These are phyloP conservation scores for Umbelopsis vinacea DNA, from an alignment of 192 early-diverging fungal species.

Conservation along the genomic window DNA sequence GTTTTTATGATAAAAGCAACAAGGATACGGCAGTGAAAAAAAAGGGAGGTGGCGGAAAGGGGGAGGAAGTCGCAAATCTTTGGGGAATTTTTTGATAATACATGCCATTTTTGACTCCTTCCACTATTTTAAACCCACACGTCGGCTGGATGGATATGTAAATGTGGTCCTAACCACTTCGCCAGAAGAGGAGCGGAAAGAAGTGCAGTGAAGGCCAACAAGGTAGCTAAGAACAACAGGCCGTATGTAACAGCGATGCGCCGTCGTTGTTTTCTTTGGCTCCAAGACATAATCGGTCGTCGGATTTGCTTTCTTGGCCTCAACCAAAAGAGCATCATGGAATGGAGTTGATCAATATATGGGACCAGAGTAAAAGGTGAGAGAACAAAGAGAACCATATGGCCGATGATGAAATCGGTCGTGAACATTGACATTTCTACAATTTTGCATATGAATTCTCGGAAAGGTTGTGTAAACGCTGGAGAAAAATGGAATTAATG, in stretches of 20 bases:
- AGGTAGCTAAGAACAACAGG: conserved; percentile 56
- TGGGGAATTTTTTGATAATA: neutral
- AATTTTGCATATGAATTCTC: conserved; percentile 78
- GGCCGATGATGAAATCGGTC: conserved; percentile 68
- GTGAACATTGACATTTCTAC: conserved; percentile 77
- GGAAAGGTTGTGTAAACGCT: conserved; percentile 65
- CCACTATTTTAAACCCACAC: neutral
- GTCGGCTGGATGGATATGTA: neutral
- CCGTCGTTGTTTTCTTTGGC: conserved; percentile 62
- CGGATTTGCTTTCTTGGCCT: conserved; percentile 67
- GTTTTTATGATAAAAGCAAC: conserved; percentile 13
- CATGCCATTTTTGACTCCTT: neutral
- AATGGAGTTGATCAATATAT: conserved; percentile 65
- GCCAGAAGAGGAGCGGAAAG: conserved; percentile 49
- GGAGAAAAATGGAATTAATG: neutral
- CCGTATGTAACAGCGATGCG: conserved; percentile 57
- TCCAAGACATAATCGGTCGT: conserved; percentile 67
- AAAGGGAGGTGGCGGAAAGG: neutral
- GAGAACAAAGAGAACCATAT: conserved; percentile 74
- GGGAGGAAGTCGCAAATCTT: neutral
- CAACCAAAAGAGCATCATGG: conserved; percentile 71
- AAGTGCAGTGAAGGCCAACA: conserved; percentile 55
- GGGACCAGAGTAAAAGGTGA: conserved; percentile 68
- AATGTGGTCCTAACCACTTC: neutral
- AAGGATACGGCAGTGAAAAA: neutral